Evolutionary conservation across 2,329 filamentous ascomycete genomes (phyloP), one percentile per base, ranked within the genome.

Genomic region (Calonectria leucothoes): DNA sequence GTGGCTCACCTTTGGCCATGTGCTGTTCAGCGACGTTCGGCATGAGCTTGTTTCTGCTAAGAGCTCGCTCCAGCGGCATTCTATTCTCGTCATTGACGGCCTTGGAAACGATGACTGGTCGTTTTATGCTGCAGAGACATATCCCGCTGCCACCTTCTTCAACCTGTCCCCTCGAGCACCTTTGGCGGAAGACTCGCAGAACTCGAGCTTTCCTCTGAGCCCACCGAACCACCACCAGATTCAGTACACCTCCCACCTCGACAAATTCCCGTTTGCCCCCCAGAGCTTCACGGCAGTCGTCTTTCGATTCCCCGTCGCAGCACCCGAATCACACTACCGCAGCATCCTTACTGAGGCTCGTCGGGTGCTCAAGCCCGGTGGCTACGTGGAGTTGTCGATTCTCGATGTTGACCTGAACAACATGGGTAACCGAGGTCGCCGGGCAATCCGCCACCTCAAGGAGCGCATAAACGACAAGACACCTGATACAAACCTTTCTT

Each of bases 21-120:
- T 96, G 0, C 87, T 97, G 5, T 96, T 97, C 85, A 95, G 94
- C 77, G 94, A 95, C 14, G 91, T 94, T 6, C 91, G 94, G 31
- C 93, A 94, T 57, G 92, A 95, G 76, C 88, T 96, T 27, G 85
- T 88, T 0, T 88, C 85, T 81, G 84, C 79, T 6, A 80, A 82
- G 25, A 75, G 80, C 7, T 79, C 80, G 0, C 70, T 79, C 25
- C 78, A 88, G 85, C 90, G 85, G 69, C 93, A 87, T 70, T 92
- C 91, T 0, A 91, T 97, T 31, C 88, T 97, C 4, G 93, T 97
- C 23, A 89, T 97, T 70, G 94, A 97, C 84, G 94, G 94, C 6
- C 91, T 97, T 35, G 94, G 94, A n/a, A 96, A 95, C 80, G 92
- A 94, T 77, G 94, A 97, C 81, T 97, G 94, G 94, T 96, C 94